Percentiles rank a stretch among this genome's conserved stretches.
phyloP scores from a whole-genome alignment of 345 rosid genomes.

The Euclidium syriacum region DNA sequence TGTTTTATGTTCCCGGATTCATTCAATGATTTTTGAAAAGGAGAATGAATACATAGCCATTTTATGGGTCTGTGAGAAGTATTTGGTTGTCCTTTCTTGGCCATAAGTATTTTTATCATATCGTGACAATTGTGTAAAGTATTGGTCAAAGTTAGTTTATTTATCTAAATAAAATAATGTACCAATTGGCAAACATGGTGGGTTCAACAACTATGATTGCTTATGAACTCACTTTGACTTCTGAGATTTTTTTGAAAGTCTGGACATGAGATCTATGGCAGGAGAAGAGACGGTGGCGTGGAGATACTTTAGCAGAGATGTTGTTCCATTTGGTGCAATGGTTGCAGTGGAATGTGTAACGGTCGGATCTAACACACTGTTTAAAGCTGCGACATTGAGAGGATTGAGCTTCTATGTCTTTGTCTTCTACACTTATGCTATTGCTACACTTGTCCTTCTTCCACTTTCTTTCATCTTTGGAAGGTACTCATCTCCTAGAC shows the following conservation, averaged over 20 bases:
- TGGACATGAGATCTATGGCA: not conserved
- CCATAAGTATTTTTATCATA: too few relatives aligned
- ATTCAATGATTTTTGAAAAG: not conserved
- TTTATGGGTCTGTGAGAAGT: too few relatives aligned
- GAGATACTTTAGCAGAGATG: constrained; percentile 20
- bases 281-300: constrained; percentile 1
- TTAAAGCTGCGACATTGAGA: constrained; percentile 41
- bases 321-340: constrained; percentile 42
- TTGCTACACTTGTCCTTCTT: constrained; percentile 42
- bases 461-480: constrained; percentile 31
- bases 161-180: not conserved
- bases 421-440: constrained; percentile 42
- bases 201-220: not conserved
- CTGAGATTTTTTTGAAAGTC: not conserved
- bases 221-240: not conserved
- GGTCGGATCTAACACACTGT: constrained; percentile 35
- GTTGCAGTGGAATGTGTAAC: constrained; percentile 39
- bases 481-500: constrained; percentile 1
- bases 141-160: constrained; percentile 1
- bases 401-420: constrained; percentile 56
- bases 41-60: not conserved
- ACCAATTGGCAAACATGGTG: not conserved
- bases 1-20: not conserved
- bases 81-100: too few relatives aligned
- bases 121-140: too few relatives aligned